Conservation (phyloP, 1,284 basidiomycete genomes). For the Fomitopsis betulina region DNA sequence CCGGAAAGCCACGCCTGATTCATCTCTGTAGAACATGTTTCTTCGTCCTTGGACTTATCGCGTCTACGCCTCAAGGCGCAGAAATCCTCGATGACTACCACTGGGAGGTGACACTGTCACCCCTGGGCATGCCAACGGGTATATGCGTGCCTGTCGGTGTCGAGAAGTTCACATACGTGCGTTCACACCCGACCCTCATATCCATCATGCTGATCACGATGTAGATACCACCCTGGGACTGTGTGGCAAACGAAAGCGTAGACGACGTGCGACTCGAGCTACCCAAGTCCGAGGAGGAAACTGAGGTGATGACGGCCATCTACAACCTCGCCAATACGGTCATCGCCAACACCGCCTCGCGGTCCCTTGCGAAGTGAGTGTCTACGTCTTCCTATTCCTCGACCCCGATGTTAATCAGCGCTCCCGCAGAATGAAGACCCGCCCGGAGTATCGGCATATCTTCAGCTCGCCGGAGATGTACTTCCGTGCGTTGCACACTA, state of each 20-base stretch:
- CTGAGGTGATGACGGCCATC: conserved; percentile 86
- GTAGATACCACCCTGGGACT: conserved; percentile 79
- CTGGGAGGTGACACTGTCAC: conserved; percentile 89
- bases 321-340: conserved; percentile 96
- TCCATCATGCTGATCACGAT: neutral
- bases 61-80: conserved; percentile 69
- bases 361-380: conserved; percentile 75
- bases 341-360: conserved; percentile 89
- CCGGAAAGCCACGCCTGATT: neutral
- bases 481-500: conserved; percentile 80
- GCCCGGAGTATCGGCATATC: conserved; percentile 68
- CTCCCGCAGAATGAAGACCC: conserved; percentile 68
- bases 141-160: conserved; percentile 86
- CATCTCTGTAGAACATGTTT: conserved; percentile 77
- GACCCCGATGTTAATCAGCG: neutral
- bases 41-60: conserved; percentile 86
- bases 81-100: conserved; percentile 86
- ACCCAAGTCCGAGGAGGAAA: conserved; percentile 67
- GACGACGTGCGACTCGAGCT: conserved; percentile 53
- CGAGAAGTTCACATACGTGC: conserved; percentile 67
- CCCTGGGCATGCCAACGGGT: conserved; percentile 86
- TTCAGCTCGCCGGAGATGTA: conserved; percentile 79
- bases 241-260: conserved; percentile 38
- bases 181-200: neutral
- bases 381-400: neutral